Percentiles rank a stretch among this genome's conserved stretches.
Evolutionary conservation across 768 basidiomycete genomes (phyloP).

Genomic region (Lactarius quietus): DNA sequence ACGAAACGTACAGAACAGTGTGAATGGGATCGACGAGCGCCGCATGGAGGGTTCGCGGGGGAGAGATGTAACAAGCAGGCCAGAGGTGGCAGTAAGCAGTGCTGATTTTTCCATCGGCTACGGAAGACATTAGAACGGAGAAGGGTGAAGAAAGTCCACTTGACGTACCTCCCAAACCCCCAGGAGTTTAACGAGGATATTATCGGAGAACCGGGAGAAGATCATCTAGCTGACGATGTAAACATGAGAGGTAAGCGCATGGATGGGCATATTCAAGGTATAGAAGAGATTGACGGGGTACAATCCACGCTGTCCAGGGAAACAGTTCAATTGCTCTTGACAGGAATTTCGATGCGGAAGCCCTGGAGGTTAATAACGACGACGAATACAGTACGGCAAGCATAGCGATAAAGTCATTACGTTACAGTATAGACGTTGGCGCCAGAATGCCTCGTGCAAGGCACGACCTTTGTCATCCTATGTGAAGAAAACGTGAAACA

Average conservation of each 20-base stretch:
- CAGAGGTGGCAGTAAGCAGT: conserved; percentile 85
- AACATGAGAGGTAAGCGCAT: conserved; percentile 93
- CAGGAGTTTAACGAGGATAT: conserved; percentile 84
- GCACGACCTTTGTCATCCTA: conserved; percentile 99
- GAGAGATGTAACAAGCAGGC: conserved; percentile 98
- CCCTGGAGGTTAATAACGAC: conserved; percentile 98
- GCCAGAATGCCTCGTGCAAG: conserved; percentile 96
- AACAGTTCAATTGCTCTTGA: conserved; percentile 93
- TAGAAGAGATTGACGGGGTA: conserved; percentile 99
- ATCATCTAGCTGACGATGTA: conserved; percentile 98
- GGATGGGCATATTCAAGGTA: conserved; percentile 99
- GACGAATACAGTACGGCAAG: conserved; percentile 92
- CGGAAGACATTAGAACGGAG: conserved; percentile 3
- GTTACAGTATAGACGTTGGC: conserved; percentile 88
- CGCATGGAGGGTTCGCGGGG: conserved; percentile 89
- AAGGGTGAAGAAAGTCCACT: not conserved
- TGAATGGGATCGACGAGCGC: conserved; percentile 92
- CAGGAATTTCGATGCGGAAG: conserved; percentile 97
- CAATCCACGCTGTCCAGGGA: conserved; percentile 91
- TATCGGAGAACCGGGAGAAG: conserved; percentile 82
- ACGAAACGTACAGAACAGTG: conserved; percentile 83
- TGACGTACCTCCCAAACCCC: conserved; percentile 94
- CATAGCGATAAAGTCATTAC: conserved; percentile 96
- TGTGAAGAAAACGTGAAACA: conserved; percentile 97
- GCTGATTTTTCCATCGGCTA: conserved; percentile 93